A percentile compares a stretch with the other conserved stretches of the same genome.
Conservation (phyloP, 2,329 filamentous ascomycete species). For the Alternaria sp. region DNA sequence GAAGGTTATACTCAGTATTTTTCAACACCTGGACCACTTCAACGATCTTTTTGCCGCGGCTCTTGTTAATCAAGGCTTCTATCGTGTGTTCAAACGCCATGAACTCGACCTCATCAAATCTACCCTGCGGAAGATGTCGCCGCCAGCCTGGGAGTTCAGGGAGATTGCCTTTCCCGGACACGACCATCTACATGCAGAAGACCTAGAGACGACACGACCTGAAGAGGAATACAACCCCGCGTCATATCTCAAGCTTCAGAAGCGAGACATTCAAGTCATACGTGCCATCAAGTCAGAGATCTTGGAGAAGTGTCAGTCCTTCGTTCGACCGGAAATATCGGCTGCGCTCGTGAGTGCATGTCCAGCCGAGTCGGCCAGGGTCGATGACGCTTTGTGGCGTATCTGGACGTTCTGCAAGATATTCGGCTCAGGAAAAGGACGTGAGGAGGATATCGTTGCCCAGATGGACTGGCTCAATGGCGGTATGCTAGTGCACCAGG, state of each 20-base stretch:
- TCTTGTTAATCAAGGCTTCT: constrained; percentile 64
- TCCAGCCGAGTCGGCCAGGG: constrained; percentile 57
- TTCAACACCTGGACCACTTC: constrained; percentile 58
- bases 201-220: constrained; percentile 55
- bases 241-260: constrained; percentile 62
- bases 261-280: constrained; percentile 62
- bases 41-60: constrained; percentile 65
- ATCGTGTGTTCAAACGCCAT: constrained; percentile 64
- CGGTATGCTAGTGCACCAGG: constrained; percentile 60
- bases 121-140: constrained; percentile 62
- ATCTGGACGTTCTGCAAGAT: constrained; percentile 72
- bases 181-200: constrained; percentile 51
- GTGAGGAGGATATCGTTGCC: constrained; percentile 66
- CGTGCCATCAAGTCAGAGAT: constrained; percentile 65
- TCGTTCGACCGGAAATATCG: constrained; percentile 65
- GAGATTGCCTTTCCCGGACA: constrained; percentile 64
- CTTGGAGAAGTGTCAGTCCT: constrained; percentile 62
- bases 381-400: constrained; percentile 70
- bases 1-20: constrained; percentile 61
- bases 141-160: constrained; percentile 67
- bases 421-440: constrained; percentile 66
- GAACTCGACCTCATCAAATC: constrained; percentile 63
- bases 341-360: constrained; percentile 60
- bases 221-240: constrained; percentile 63
- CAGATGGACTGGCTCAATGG: constrained; percentile 71